phyloP scores from a whole-genome alignment of 2,329 filamentous ascomycete genomes.

The Fusarium oligoseptatum region DNA sequence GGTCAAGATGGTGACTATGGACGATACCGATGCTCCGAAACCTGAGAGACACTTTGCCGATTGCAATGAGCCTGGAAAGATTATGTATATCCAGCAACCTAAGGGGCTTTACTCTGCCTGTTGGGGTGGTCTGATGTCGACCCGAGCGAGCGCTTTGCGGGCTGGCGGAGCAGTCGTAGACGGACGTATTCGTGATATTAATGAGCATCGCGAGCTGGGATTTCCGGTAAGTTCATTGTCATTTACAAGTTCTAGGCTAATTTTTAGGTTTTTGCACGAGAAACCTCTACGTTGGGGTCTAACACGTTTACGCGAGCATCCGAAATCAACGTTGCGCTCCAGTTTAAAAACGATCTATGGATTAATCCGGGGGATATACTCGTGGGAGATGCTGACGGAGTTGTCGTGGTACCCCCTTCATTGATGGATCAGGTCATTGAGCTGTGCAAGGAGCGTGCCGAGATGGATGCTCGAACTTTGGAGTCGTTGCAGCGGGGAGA shows the following conservation, averaged over 20 bases:
- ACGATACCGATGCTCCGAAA: slow-evolving; percentile 42
- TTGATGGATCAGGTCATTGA: slow-evolving; percentile 42
- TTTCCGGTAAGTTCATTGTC: not conserved
- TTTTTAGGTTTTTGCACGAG: slow-evolving; percentile 3
- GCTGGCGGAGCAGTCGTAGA: slow-evolving; percentile 45
- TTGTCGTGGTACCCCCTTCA: slow-evolving; percentile 44
- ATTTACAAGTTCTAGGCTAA: not conserved
- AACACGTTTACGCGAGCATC: slow-evolving; percentile 1
- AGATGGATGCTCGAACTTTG: slow-evolving; percentile 36
- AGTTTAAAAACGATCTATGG: not conserved
- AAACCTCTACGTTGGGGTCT: not conserved
- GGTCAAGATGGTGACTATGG: slow-evolving; percentile 45
- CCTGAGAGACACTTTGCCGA: slow-evolving; percentile 47
- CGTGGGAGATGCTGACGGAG: slow-evolving; percentile 46
- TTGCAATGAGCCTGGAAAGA: slow-evolving; percentile 37
- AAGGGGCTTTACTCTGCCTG: slow-evolving; percentile 45
- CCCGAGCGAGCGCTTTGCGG: slow-evolving; percentile 43
- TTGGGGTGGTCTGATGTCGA: slow-evolving; percentile 49
- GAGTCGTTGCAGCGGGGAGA: not conserved
- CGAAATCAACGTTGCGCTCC: not conserved
- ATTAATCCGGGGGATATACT: slow-evolving; percentile 48
- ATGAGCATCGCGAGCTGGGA: not conserved
- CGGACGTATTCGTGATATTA: slow-evolving; percentile 33
- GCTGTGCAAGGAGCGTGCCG: slow-evolving; percentile 44
- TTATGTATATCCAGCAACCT: slow-evolving; percentile 49